These are phyloP conservation scores for Biscogniauxia sp. DNA, from an alignment of 2,329 filamentous ascomycete species.

Conservation along the genomic window DNA sequence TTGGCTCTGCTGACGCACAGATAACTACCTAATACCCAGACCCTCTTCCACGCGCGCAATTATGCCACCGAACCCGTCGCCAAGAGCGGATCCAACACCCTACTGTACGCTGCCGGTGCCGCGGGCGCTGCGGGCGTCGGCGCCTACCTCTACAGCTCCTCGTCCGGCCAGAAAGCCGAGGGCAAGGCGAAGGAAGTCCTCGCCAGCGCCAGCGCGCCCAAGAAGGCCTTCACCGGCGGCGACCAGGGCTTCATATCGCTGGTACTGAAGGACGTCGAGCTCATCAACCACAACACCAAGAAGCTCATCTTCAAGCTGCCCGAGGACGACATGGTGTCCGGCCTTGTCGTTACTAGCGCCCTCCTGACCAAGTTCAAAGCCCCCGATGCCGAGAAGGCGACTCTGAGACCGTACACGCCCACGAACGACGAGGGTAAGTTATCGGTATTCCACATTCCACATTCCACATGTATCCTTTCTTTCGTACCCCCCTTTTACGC, in stretches of 20 bases:
- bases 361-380: constrained; percentile 90
- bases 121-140: constrained; percentile 56
- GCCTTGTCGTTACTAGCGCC: constrained; percentile 78
- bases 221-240: constrained; percentile 69
- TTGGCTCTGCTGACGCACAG: constrained; percentile 15
- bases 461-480: not conserved
- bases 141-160: constrained; percentile 55
- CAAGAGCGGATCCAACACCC: constrained; percentile 55
- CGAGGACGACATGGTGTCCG: constrained; percentile 79
- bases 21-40: constrained; percentile 12
- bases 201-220: constrained; percentile 37
- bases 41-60: constrained; percentile 27
- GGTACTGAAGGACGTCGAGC: constrained; percentile 73
- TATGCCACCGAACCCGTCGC: constrained; percentile 69
- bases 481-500: too few species aligned
- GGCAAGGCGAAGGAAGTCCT: constrained; percentile 48
- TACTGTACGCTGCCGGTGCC: constrained; percentile 60
- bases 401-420: constrained; percentile 90
- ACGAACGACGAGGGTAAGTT: constrained; percentile 75
- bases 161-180: constrained; percentile 55
- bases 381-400: constrained; percentile 77
- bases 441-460: not conserved
- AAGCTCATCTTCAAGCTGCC: constrained; percentile 83
- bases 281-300: constrained; percentile 94
- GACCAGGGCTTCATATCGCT: constrained; percentile 87